phyloP scores from a whole-genome alignment of 148 eudicot species.

The Salicornia ramosissima region DNA sequence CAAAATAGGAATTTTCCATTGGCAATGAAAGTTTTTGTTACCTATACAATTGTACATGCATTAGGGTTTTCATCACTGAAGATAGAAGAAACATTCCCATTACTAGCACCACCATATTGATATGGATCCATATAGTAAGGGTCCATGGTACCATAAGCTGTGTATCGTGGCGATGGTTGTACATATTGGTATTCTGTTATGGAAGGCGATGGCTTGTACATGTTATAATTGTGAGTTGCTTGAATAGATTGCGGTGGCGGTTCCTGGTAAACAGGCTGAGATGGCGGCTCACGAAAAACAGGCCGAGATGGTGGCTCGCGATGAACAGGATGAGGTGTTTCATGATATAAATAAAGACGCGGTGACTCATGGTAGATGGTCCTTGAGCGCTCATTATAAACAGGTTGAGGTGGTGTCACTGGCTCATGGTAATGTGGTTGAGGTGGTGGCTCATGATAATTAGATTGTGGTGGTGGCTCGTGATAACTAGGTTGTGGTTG shows the following conservation, averaged over 20 bases:
- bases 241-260: conserved; percentile 33
- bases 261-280: conserved; percentile 18
- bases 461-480: not conserved
- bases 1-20: conserved; percentile 7
- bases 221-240: conserved; percentile 60
- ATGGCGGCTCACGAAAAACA: conserved; percentile 20
- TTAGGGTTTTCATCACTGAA: conserved; percentile 98
- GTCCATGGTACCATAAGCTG: conserved; percentile 35
- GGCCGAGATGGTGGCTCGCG: conserved; percentile 18
- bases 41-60: conserved; percentile 73
- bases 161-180: conserved; percentile 39
- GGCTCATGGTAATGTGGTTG: conserved; percentile 13
- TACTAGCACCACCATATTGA: conserved; percentile 28
- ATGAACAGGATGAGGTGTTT: conserved; percentile 12
- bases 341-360: no score
- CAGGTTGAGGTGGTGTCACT: not conserved
- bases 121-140: conserved; percentile 24
- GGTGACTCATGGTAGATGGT: conserved; percentile 12
- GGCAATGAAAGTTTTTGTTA: not conserved
- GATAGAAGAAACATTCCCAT: conserved; percentile 57
- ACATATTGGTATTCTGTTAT: conserved; percentile 49
- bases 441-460: conserved; percentile 6
- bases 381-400: conserved; percentile 13
- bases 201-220: conserved; percentile 51
- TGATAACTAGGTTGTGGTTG: not conserved